These are phyloP conservation scores for Citrus maxima DNA, from an alignment of 345 rosid genomes.

Conservation along the genomic window DNA sequence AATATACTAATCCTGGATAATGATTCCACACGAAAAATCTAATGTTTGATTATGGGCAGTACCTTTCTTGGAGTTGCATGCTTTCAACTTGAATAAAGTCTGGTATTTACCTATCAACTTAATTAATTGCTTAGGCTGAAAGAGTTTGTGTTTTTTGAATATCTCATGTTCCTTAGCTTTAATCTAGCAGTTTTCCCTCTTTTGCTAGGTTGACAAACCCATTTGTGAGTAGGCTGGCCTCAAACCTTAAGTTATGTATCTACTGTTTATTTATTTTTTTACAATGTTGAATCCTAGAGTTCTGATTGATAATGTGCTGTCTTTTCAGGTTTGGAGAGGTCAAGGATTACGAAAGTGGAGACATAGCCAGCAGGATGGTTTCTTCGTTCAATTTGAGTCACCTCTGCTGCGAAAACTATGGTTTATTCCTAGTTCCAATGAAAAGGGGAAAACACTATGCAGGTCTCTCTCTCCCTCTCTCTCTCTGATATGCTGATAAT, in stretches of 20 bases:
- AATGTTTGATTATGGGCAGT: neutral
- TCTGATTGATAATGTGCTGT: slow-evolving; percentile 3
- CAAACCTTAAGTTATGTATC: neutral
- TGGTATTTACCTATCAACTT: neutral
- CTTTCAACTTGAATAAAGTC: neutral
- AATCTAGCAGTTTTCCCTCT: neutral
- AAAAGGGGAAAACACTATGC: slow-evolving; percentile 84
- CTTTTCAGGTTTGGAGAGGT: slow-evolving; percentile 88
- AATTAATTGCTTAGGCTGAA: neutral
- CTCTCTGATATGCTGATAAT: neutral
- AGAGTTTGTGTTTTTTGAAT: neutral
- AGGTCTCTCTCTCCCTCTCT: slow-evolving; percentile 37
- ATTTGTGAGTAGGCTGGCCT: neutral
- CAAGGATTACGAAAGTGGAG: slow-evolving; percentile 99
- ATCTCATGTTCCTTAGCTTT: neutral
- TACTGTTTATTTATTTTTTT: too few relatives aligned
- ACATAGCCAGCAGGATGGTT: slow-evolving; percentile 85
- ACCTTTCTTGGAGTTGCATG: too few relatives aligned
- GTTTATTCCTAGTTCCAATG: slow-evolving; percentile 80
- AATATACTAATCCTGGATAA: neutral
- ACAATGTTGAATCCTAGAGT: neutral
- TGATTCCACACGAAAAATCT: neutral
- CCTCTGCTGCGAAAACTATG: slow-evolving; percentile 67
- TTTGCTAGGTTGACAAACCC: neutral
- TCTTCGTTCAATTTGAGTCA: slow-evolving; percentile 90